These are phyloP conservation scores for Pleurostoma richardsiae DNA, from an alignment of 2,329 filamentous ascomycete species.

Conservation along the genomic window DNA sequence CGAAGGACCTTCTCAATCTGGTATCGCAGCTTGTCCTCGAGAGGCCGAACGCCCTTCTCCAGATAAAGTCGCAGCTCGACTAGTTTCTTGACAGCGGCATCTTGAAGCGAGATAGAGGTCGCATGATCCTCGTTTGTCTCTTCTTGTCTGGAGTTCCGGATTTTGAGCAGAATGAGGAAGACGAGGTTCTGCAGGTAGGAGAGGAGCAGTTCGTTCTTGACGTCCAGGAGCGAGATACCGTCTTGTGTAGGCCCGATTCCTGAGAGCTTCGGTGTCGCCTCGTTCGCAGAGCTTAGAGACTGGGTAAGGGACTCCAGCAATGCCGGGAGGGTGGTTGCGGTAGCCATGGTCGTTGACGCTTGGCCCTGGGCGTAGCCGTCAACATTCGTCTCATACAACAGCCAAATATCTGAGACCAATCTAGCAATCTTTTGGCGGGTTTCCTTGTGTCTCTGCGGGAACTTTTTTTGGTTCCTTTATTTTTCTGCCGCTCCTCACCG, in stretches of 20 bases:
- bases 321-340: conserved; percentile 30
- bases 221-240: conserved; percentile 89
- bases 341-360: conserved; percentile 17
- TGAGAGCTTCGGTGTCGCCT: conserved; percentile 59
- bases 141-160: conserved; percentile 49
- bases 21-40: conserved; percentile 88
- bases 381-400: too few species aligned
- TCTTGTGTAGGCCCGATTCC: conserved; percentile 69
- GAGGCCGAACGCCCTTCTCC: conserved; percentile 83
- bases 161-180: conserved; percentile 76
- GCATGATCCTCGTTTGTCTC: conserved; percentile 17
- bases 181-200: conserved; percentile 94
- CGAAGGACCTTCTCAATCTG: conserved; percentile 93
- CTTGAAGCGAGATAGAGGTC: conserved; percentile 40
- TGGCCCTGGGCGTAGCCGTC: not conserved
- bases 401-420: too few species aligned
- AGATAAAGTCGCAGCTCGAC: conserved; percentile 87
- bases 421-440: too few species aligned
- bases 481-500: not conserved
- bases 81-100: conserved; percentile 77
- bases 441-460: not conserved
- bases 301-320: conserved; percentile 51
- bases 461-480: not conserved
- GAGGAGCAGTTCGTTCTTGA: conserved; percentile 95
- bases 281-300: conserved; percentile 58